Base-by-base conservation (phyloP, 2,329 filamentous ascomycete genomes). In the Chrysoporthe austroafricana region DNA sequence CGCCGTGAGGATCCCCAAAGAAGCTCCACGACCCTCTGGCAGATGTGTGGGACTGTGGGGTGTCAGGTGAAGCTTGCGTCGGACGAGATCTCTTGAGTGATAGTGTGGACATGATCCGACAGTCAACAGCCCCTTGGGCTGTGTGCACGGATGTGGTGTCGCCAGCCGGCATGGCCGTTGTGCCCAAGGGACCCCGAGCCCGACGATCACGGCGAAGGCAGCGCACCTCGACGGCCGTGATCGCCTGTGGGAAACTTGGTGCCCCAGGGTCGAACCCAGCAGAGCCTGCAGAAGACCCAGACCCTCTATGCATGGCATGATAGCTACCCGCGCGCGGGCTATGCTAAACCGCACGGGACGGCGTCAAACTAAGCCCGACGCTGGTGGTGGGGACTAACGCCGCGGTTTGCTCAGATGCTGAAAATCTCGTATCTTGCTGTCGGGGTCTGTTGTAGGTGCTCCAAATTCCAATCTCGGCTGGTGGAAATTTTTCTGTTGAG, bases 401-500 rank as follows among this genome's bases (percentile, higher is more conserved):
- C 58, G 50, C 39, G n/a, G 62, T 64, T 56, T 61, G 66, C 64
- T 48, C 64, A 64, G 66, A 52, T 52, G 46, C 56, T 46, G 50
- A 36, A 34, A 46, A 34, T 13, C 32, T 64, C 61, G 63, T 61
- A 67, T 60, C 62, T 67, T 32, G 32, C 46, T 18, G 16, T 48
- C n/a, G 54, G 63, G 34, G 42, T 56, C 57, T 59, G 48, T 63
- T 54, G 18, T 59, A 16, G 57, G 58, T 62, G 26, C 64, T 58
- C 8, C 63, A 52, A 48, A 42, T 48, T 63, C 59, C 8, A 58
- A 34, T 64, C 43, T 32, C 14, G 42, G 3, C 26, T 26, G 26
- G 26, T 26, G 26, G 26, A 26, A 26, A 26, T 2, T 61, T 64
- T 67, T 48, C 42, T 67, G 66, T 67, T 67, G 66, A 44, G 66